These are phyloP conservation scores for Silene uniflora DNA, from an alignment of 148 eudicot species.

Conservation along the genomic window DNA sequence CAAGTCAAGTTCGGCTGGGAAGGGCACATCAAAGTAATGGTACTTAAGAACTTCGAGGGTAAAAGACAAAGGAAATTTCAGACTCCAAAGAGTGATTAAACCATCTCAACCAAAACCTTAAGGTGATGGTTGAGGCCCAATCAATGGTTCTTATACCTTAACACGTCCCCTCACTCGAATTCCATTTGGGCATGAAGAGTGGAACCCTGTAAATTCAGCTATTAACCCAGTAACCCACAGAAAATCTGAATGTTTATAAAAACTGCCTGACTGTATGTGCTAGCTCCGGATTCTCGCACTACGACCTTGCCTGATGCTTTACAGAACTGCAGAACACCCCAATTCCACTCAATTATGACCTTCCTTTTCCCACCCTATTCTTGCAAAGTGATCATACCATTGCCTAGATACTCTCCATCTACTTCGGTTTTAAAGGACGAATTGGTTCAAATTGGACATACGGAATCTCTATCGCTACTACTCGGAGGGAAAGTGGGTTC, in stretches of 20 bases:
- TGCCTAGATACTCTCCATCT: not conserved
- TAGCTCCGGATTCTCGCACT: not conserved
- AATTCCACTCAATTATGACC: not conserved
- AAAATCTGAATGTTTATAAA: not conserved
- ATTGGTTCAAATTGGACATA: no score
- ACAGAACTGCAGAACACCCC: not conserved
- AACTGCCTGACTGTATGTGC: not conserved
- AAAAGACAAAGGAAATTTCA: not conserved
- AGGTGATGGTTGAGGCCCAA: no score
- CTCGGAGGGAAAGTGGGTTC: not conserved
- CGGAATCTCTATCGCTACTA: not conserved
- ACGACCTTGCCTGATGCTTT: not conserved
- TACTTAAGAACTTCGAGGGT: not conserved
- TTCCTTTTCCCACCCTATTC: not conserved
- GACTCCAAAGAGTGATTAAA: not conserved
- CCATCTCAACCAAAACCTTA: not conserved
- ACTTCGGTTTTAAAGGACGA: no score
- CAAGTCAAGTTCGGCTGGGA: not conserved
- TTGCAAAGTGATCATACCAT: conserved; percentile 1
- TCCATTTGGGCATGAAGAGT: no score
- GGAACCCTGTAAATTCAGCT: no score
- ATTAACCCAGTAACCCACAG: no score
- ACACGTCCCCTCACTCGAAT: no score
- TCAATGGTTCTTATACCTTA: no score
- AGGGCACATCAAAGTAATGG: not conserved